These are phyloP conservation scores for Ulota crispa DNA, from an alignment of 225 moss, liverwort and hornwort genomes.

Conservation along the genomic window DNA sequence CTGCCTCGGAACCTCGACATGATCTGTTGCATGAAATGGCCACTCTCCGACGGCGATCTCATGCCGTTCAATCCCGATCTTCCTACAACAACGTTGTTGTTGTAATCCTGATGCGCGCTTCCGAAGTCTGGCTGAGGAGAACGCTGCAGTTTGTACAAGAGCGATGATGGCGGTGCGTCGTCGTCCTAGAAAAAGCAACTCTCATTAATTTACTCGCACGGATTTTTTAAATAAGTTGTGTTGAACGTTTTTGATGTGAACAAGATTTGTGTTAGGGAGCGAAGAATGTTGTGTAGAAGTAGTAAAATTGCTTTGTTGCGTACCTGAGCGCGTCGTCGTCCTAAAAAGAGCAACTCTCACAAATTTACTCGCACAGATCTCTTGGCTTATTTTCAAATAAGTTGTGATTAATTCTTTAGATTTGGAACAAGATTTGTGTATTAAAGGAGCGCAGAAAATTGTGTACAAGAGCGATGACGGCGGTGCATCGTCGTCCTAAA, in stretches of 20 bases:
- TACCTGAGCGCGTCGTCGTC: conserved; percentile 10
- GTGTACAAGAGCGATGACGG: too few species aligned
- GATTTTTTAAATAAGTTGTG: too few species aligned
- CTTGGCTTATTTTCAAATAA: too few species aligned
- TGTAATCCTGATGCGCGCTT: neutral
- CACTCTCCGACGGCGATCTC: conserved; percentile 16
- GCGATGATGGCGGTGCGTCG: neutral
- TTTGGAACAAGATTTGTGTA: too few species aligned
- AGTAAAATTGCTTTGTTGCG: too few species aligned
- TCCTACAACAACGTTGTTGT: neutral
- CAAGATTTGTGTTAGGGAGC: too few species aligned
- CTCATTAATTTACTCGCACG: neutral
- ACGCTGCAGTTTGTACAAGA: conserved; percentile 16
- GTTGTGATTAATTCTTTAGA: too few species aligned
- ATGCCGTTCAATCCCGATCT: neutral
- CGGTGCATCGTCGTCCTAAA: neutral
- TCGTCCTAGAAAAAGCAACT: neutral
- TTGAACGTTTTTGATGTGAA: too few species aligned
- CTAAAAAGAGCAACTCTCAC: neutral
- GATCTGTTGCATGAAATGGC: conserved; percentile 52
- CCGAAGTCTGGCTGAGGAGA: conserved; percentile 27
- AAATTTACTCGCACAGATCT: fast-evolving
- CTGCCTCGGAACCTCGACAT: conserved; percentile 38
- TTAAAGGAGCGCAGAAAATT: too few species aligned
- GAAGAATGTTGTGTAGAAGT: too few species aligned